These are phyloP conservation scores for Quercus tomentella DNA, from an alignment of 331 rosid species.

Conservation along the genomic window DNA sequence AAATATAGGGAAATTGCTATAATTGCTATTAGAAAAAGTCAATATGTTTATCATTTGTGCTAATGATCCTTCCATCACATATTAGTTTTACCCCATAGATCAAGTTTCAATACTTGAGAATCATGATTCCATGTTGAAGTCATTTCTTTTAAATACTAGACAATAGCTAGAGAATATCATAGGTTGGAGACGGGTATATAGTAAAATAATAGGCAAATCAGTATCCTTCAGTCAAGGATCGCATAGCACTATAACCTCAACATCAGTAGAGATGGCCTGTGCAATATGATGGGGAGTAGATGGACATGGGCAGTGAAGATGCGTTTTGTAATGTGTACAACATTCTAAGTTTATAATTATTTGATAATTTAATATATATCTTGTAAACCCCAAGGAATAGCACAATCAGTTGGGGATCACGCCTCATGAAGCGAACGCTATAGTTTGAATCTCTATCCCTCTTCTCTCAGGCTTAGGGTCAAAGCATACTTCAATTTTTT, in stretches of 20 bases:
- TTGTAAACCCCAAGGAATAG: too few relatives aligned
- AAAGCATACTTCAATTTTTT: too few relatives aligned
- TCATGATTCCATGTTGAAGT: neutral
- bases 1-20: neutral
- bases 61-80: neutral
- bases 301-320: neutral
- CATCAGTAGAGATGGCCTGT: neutral
- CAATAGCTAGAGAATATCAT: neutral
- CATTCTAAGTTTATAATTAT: neutral
- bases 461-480: too few relatives aligned
- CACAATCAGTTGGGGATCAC: too few relatives aligned
- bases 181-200: neutral
- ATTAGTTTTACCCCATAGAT: neutral
- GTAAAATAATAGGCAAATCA: neutral
- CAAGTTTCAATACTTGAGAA: neutral
- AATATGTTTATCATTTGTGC: neutral
- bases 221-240: neutral
- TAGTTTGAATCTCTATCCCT: too few relatives aligned
- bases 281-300: neutral
- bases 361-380: neutral
- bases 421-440: too few relatives aligned
- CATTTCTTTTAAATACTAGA: neutral
- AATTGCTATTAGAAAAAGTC: neutral
- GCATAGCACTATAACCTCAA: neutral
- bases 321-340: neutral